A percentile compares a stretch with the other conserved stretches of the same genome.
Evolutionary conservation across 148 eudicot species (phyloP).

Genomic region (Oxyria digyna): DNA sequence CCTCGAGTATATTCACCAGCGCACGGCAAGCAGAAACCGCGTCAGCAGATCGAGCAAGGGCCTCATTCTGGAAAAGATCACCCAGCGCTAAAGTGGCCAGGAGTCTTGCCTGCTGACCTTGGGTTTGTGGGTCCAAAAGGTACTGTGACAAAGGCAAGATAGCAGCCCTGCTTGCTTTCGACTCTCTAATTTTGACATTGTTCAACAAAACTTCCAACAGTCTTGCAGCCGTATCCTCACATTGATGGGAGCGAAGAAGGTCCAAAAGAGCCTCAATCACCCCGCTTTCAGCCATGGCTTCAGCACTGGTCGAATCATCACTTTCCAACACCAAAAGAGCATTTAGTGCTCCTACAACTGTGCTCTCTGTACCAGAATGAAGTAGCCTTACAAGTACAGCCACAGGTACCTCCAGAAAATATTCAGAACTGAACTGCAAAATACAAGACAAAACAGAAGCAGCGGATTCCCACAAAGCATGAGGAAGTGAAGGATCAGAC

Average conservation of each 20-base stretch:
- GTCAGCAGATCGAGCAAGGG: conserved; percentile 82
- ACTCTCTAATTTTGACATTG: conserved; percentile 87
- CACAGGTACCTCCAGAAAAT: conserved; percentile 87
- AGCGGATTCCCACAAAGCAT: conserved; percentile 88
- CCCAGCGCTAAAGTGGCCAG: conserved; percentile 92
- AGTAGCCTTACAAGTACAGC: conserved; percentile 90
- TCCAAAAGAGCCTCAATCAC: conserved; percentile 96
- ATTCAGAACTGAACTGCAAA: conserved; percentile 92
- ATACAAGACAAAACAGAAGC: conserved; percentile 77
- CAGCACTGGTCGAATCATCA: conserved; percentile 85
- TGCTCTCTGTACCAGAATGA: conserved; percentile 77
- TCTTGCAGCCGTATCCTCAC: conserved; percentile 89
- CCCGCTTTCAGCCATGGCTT: conserved; percentile 97
- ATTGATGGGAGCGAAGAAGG: conserved; percentile 80
- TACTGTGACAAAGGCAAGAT: conserved; percentile 88
- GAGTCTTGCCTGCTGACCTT: conserved; percentile 90
- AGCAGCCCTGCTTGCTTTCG: conserved; percentile 71
- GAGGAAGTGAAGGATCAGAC: conserved; percentile 82
- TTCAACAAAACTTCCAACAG: conserved; percentile 79
- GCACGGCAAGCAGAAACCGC: conserved; percentile 96
- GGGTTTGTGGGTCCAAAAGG: conserved; percentile 96
- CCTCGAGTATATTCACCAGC: conserved; percentile 85
- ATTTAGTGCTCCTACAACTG: conserved; percentile 78
- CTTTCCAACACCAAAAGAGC: conserved; percentile 93
- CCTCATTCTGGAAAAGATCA: conserved; percentile 89